phyloP scores from a whole-genome alignment of 352 stramenopile species.

The Phytophthora fragariae region DNA sequence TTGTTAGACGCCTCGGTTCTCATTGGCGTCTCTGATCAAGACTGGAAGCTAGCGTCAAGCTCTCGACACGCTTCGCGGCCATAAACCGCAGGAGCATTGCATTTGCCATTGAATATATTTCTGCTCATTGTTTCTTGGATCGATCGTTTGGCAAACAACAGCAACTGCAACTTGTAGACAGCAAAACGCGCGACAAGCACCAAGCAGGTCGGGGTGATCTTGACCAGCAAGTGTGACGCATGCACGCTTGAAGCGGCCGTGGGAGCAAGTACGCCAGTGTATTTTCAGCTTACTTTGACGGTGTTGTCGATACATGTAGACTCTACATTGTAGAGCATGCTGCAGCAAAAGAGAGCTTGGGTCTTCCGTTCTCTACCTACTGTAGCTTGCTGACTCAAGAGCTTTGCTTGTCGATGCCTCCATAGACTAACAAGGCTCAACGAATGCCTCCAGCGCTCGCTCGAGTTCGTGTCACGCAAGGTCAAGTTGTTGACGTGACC shows the following conservation, averaged over 20 bases:
- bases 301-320: no score
- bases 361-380: no score
- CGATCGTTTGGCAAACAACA: no score
- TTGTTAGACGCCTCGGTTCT: neutral
- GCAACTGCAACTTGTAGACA: neutral
- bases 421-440: slow-evolving; percentile 5
- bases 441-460: neutral
- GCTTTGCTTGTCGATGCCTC: neutral
- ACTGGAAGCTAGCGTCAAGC: slow-evolving; percentile 25
- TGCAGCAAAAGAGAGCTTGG: neutral
- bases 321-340: no score
- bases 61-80: neutral
- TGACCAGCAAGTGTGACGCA: no score
- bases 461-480: neutral
- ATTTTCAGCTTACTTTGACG: no score
- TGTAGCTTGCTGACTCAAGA: slow-evolving; percentile 16
- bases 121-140: neutral
- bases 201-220: no score
- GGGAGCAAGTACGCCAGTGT: no score
- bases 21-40: slow-evolving; percentile 8
- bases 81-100: neutral
- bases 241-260: no score
- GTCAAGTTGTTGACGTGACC: slow-evolving; percentile 19
- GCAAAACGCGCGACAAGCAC: no score
- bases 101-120: neutral